Percentiles rank a stretch among this genome's conserved stretches.
Conservation (phyloP, 1,284 basidiomycete species). For the Melampsora americana region DNA sequence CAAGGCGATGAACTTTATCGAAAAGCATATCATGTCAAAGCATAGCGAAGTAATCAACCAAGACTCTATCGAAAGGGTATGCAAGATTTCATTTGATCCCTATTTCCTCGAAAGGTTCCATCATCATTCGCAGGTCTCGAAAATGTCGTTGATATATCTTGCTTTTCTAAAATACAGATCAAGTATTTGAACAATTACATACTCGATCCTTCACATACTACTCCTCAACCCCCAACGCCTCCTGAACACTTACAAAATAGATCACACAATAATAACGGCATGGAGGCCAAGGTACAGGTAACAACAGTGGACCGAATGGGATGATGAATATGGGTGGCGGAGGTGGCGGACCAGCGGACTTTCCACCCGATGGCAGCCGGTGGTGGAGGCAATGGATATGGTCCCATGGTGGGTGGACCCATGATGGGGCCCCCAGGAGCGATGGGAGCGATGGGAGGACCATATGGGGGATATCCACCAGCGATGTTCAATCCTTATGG, state of each 20-base stretch:
- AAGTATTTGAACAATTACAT: constrained; percentile 89
- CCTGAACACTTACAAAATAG: constrained; percentile 22
- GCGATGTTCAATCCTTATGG: constrained; percentile 16
- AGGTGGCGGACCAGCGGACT: constrained; percentile 6
- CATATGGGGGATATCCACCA: constrained; percentile 28
- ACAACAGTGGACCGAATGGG: constrained; percentile 12
- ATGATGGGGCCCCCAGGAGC: constrained; percentile 6
- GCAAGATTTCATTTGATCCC: not conserved
- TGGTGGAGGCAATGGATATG: constrained; percentile 1
- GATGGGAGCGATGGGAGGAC: constrained; percentile 10
- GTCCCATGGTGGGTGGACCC: constrained; percentile 26
- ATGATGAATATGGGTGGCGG: constrained; percentile 33
- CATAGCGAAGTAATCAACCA: constrained; percentile 49
- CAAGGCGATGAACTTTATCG: constrained; percentile 88
- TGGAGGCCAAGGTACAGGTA: constrained; percentile 3
- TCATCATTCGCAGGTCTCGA: not conserved
- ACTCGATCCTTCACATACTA: constrained; percentile 83
- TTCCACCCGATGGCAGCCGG: constrained; percentile 31
- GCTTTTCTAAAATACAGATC: constrained; percentile 58
- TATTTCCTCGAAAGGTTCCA: not conserved
- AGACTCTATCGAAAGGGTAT: constrained; percentile 46
- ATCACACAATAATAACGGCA: constrained; percentile 1
- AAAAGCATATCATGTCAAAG: constrained; percentile 62
- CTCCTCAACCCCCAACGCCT: constrained; percentile 55
- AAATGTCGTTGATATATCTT: not conserved